phyloP scores from a whole-genome alignment of 257 asterid genomes.

The Misopates orontium region DNA sequence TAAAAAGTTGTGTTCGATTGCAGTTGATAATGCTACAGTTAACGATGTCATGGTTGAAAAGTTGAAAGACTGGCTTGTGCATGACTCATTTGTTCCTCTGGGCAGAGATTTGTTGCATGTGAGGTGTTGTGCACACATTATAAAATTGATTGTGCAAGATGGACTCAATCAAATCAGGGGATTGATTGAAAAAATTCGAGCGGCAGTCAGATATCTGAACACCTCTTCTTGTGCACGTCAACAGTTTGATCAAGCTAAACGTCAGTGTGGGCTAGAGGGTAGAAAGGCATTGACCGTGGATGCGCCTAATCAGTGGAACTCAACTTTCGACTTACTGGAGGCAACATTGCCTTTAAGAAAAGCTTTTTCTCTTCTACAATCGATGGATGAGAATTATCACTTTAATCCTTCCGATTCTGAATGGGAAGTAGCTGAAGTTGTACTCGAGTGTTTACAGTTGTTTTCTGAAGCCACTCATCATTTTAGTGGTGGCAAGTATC shows the following conservation, averaged over 20 bases:
- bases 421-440: not conserved
- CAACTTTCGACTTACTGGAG: not conserved
- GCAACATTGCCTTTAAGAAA: not conserved
- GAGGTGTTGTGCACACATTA: too few species aligned
- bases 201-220: too few species aligned
- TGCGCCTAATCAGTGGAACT: not conserved
- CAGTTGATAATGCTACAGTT: too few species aligned
- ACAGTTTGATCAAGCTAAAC: not conserved
- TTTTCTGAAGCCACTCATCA: conserved; percentile 20
- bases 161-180: too few species aligned
- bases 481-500: conserved; percentile 19
- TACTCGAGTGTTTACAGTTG: not conserved
- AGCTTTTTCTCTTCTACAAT: not conserved
- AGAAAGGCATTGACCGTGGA: not conserved
- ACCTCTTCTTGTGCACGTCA: not conserved
- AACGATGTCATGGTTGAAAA: too few species aligned
- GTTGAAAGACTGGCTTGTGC: too few species aligned
- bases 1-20: too few species aligned
- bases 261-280: not conserved
- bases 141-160: too few species aligned
- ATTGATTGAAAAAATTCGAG: too few species aligned
- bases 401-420: not conserved
- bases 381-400: not conserved
- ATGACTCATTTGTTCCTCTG: too few species aligned
- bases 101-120: too few species aligned